Base-by-base conservation (phyloP, 345 rosid genomes). In the Excoecaria agallocha region DNA sequence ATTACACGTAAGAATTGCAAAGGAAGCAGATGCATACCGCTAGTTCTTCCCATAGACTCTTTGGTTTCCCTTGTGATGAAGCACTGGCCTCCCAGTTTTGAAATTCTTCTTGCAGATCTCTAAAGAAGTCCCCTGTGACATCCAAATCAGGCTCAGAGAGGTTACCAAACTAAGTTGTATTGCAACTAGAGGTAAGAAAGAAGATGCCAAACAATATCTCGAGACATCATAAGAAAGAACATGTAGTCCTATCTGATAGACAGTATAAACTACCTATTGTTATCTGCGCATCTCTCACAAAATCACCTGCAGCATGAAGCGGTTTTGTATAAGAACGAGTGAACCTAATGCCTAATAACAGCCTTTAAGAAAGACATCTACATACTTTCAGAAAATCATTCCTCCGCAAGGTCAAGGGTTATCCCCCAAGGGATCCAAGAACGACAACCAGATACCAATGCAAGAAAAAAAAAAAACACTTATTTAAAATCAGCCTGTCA, bases 11-110 rank as follows among this genome's bases (percentile, higher is more conserved):
- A 48, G 46, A 70, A 45, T 43, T 22, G 61, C 4, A 48, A 63
- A 73, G 61, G 71, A 30, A 67, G n/a, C 15, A 67, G 49, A 50
- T 39, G 7, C 93, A 70, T 85, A 92, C 98, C 75, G 90, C 85
- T 69, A 94, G 76, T 83, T 94, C 98, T 78, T 94, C 98, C 98
- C 98, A 94, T 30, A 94, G 90, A 86, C 97, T 89, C 85, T 89
- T 94, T 0, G 98, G 98, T 80, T 86, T 91, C 68, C 90, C 98
- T 57, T 91, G 87, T 5, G 93, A 82, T 64, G 97, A 82, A 19
- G 86, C 86, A 79, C 78, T 89, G 16, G 91, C 86, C 82, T 94
- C 98, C 97, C 97, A 92, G 66, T 87, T 91, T 63, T 69, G 90
- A 75, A 75, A 94, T 83, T 94, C 99, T 79, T 91, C 97, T 81